Base-by-base conservation (phyloP, 495 filamentous ascomycete species). In the Penicillium mononematosum region DNA sequence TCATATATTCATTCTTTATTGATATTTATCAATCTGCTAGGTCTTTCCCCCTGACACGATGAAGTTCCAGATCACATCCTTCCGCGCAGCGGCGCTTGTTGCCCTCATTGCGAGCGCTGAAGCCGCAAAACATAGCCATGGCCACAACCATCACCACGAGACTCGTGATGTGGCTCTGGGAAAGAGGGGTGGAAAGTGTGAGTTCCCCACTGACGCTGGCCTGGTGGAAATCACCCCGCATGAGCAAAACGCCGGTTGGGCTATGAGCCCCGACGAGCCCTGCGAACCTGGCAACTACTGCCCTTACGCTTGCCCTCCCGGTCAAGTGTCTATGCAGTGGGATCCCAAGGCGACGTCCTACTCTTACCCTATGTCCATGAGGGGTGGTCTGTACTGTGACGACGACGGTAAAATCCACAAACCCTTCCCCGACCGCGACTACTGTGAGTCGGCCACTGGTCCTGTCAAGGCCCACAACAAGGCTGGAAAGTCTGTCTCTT, bases 291-390 rank as follows among this genome's bases (percentile, higher is more conserved):
- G 84, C 16, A 83, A 74, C 55, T 92, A 84, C 70, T 94, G 90
- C 65, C 90, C 90, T 4, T 87, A 89, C 57, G 90, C 90, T 41
- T 94, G 89, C 58, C 86, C 85, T 41, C 68, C 88, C 0, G 89
- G 89, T 29, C 81, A 91, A 69, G 80, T 92, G 14, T 89, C 86
- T 74, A 83, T 84, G 61, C 90, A 94, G 69, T 94, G 90, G 90
- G 83, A 90, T 69, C 83, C 84, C 7, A 70, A 83, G 24, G 82
- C 83, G 32, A 89, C 85, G 8, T 79, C 75, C 3, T 91, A 91
- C 66, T 70, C 68, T 24, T 90, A 86, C 60, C 87, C 88, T 1
- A 64, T 81, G 62, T 92, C 89, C 6, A 90, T 90, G 83, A 84
- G 88, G 47, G 90, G 90, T 51, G 90, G 90, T 58, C 72, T 92